These are phyloP conservation scores for Nemania serpens DNA, from an alignment of 2,329 filamentous ascomycete genomes.

Conservation along the genomic window DNA sequence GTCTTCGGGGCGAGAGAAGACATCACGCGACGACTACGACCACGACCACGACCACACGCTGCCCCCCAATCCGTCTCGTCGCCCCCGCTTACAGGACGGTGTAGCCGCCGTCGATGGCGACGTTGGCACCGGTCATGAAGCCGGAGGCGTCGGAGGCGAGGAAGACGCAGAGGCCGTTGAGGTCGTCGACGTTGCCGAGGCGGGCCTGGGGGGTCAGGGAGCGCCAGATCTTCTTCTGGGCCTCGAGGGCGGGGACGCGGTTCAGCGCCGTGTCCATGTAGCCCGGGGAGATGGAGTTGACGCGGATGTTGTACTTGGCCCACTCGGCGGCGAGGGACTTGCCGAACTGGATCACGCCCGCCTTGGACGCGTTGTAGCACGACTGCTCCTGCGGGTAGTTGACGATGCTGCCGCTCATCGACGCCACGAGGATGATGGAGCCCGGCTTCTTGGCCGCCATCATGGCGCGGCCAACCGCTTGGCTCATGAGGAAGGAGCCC, in stretches of 20 bases:
- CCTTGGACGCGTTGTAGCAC: conserved; percentile 85
- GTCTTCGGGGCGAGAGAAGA: no score
- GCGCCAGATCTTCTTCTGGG: conserved; percentile 82
- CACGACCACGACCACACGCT: no score
- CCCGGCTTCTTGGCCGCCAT: conserved; percentile 73
- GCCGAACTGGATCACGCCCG: conserved; percentile 76
- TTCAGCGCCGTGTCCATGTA: conserved; percentile 88
- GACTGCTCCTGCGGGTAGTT: conserved; percentile 86
- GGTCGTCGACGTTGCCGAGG: conserved; percentile 73
- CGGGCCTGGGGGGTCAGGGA: conserved; percentile 74
- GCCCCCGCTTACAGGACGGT: conserved; percentile 57
- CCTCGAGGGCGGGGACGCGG: conserved; percentile 76
- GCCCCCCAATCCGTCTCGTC: no score
- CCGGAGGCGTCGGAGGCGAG: conserved; percentile 72
- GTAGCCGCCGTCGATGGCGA: conserved; percentile 73
- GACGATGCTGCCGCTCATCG: conserved; percentile 82
- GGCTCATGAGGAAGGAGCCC: conserved; percentile 77
- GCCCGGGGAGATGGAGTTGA: conserved; percentile 83
- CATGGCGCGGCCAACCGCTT: conserved; percentile 74
- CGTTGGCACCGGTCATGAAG: conserved; percentile 80
- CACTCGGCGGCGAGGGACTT: conserved; percentile 84
- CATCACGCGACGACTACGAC: no score
- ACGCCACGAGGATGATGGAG: conserved; percentile 75
- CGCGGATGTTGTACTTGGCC: conserved; percentile 79
- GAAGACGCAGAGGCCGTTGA: conserved; percentile 79